A percentile compares a stretch with the other conserved stretches of the same genome.
Evolutionary conservation across 2,329 filamentous ascomycete species (phyloP).

Genomic region (Lithohypha guttulata): DNA sequence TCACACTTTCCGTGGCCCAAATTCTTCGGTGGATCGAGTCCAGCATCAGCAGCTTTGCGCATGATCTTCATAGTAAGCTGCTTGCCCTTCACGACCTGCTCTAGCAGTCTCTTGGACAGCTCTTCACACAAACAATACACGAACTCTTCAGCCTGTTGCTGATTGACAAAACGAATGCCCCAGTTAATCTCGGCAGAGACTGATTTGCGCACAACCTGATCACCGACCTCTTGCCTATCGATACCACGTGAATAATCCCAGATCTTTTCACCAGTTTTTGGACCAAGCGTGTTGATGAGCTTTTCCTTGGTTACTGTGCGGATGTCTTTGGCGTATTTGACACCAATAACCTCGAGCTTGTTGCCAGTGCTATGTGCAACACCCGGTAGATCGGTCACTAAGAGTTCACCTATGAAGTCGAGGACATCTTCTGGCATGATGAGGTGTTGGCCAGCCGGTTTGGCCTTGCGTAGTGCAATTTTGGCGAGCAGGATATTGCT

Average conservation of each 20-base stretch:
- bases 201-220: slow-evolving; percentile 77
- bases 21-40: slow-evolving; percentile 83
- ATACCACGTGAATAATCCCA: slow-evolving; percentile 86
- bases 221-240: slow-evolving; percentile 73
- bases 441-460: slow-evolving; percentile 86
- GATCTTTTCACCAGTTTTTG: slow-evolving; percentile 84
- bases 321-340: slow-evolving; percentile 74
- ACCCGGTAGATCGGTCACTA: slow-evolving; percentile 73
- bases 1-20: slow-evolving; percentile 93
- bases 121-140: slow-evolving; percentile 75
- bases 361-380: slow-evolving; percentile 84
- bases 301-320: slow-evolving; percentile 65
- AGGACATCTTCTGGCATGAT: slow-evolving; percentile 71
- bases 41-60: slow-evolving; percentile 74
- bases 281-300: slow-evolving; percentile 62
- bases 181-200: slow-evolving; percentile 97
- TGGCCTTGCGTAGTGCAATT: slow-evolving; percentile 78
- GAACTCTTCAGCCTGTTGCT: slow-evolving; percentile 90
- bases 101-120: slow-evolving; percentile 65
- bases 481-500: slow-evolving; percentile 85
- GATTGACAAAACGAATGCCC: slow-evolving; percentile 89
- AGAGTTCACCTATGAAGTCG: slow-evolving; percentile 63
- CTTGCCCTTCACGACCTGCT: slow-evolving; percentile 75
- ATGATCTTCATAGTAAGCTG: slow-evolving; percentile 93
- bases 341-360: slow-evolving; percentile 77